Base-by-base conservation (phyloP, 495 filamentous ascomycete genomes). In the Penicillium tannophilum region DNA sequence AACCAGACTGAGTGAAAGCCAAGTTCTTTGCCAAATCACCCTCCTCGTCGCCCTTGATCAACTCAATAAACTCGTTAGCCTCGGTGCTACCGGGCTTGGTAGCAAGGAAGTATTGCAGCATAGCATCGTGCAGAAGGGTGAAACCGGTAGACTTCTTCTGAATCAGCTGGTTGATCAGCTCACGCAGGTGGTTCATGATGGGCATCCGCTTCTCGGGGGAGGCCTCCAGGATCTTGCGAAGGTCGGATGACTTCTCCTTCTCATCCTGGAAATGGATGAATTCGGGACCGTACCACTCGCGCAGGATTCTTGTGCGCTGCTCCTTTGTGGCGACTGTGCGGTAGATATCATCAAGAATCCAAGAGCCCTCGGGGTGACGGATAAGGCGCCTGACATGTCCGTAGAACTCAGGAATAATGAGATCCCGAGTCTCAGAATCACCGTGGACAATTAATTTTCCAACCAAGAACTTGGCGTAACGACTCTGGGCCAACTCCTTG, bases 291-390 rank as follows among this genome's bases (percentile, higher is more conserved):
- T 97, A 99, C 91, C 96, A 99, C 74, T 99, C 95, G 26, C 92
- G 82, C 19, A 99, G 81, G 52, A 99, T 79, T 51, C 83, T 84
- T 20, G 87, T 84, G 70, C 92, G 91, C 69, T 99, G 95, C 59
- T 88, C 82, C 63, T 84, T 82, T 6, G 89, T 94, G 16, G 93
- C 93, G 60, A 90, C 86, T 36, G 85, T 85, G 30, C 94, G 86
- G 75, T 97, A 99, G 59, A 95, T 86, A 76, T 99, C 95, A 67
- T 99, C 95, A 42, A 99, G 79, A 61, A 98, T 96, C 90, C 94
- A 98, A 17, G 91, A 91, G 23, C 90, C 93, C 74, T 98, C 95
- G 3, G 93, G 85, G 72, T 99, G 95, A 63, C 93, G 93, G 64
- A 98, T 96, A 55, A 99, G 79, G 60, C 91, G 91, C 63, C 89